Evolutionary conservation across 2,329 filamentous ascomycete genomes (phyloP), one percentile per base, ranked within the genome.

Genomic region (Raffaelea deltoideospora): DNA sequence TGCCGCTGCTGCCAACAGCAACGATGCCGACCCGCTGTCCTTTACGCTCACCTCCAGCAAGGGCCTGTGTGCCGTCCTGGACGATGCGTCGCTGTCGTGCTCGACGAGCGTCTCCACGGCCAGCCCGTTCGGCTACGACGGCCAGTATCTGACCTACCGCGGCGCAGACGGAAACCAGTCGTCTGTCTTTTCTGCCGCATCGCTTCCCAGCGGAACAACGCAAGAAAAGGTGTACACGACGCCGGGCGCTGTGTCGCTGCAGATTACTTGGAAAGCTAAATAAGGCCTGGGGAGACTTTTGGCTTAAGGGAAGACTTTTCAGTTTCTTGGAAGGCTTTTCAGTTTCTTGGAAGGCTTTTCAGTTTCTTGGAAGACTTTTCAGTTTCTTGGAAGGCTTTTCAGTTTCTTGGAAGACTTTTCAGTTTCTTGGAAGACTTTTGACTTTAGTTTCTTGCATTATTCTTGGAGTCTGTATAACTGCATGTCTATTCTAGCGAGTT

Each of bases 111-210:
- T 47, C 17, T 35, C 45, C 0, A 27, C 32, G 9, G 34, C 37
- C 27, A 43, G 39, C 36, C 17, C n/a, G 6, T 51, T 51, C 29
- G 47, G 48, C 33, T 51, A 41, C 35, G 48, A 51, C 35, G 49
- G 49, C 26, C 41, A 34, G 7, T 45, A 44, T 39, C 32, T 51
- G 38, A 50, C 49, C 5, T 48, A 49, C 37, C n/a, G n/a, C n/a
- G n/a, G n/a, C n/a, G n/a, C n/a, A n/a, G n/a, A n/a, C n/a, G n/a
- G n/a, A n/a, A 31, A 15, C 21, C 37, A 39, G 5, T 35, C 38
- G 14, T 34, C 33, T 29, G 35, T 41, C 3, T 51, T 51, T 24
- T 51, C 48, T 22, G 45, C 49, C 4, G 30, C 29, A 4, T 31
- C 41, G 2, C 31, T 48, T 28, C 49, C 49, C 6, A 40, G 38